These are phyloP conservation scores for Clitoria ternatea DNA, from an alignment of 306 rosid genomes.

Conservation along the genomic window DNA sequence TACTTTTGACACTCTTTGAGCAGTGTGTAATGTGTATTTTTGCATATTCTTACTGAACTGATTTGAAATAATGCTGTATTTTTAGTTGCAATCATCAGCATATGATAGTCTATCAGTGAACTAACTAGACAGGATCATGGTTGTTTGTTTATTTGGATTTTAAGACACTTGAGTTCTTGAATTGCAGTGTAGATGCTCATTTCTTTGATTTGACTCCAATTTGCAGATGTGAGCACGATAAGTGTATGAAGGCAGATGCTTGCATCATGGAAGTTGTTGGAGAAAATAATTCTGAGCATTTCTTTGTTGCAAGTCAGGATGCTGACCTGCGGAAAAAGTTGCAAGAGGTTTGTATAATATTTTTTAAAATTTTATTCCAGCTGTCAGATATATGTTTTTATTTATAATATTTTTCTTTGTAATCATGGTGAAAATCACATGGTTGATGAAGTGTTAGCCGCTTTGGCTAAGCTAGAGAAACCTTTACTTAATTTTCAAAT, in stretches of 20 bases:
- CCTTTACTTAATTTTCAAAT: no score
- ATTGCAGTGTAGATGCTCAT: not conserved
- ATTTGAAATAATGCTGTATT: not conserved
- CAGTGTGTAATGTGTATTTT: not conserved
- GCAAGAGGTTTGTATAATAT: conserved; percentile 45
- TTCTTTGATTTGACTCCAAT: conserved; percentile 15
- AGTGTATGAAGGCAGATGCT: conserved; percentile 40
- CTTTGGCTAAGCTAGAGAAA: no score
- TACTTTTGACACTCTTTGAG: not conserved
- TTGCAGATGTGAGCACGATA: conserved; percentile 75
- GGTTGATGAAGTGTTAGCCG: not conserved
- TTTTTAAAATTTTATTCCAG: not conserved
- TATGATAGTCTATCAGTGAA: not conserved
- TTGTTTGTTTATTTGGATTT: not conserved
- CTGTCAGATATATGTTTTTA: not conserved
- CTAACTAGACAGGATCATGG: not conserved
- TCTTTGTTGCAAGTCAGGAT: conserved; percentile 81
- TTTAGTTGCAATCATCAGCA: not conserved
- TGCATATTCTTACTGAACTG: not conserved
- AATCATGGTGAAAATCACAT: not conserved
- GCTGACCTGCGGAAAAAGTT: conserved; percentile 49
- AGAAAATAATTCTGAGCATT: conserved; percentile 65
- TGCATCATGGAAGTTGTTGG: conserved; percentile 73
- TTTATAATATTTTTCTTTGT: not conserved
- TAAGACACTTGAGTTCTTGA: conserved; percentile 1